These are phyloP conservation scores for Solanum pinnatisectum DNA, from an alignment of 257 asterid genomes.

Conservation along the genomic window DNA sequence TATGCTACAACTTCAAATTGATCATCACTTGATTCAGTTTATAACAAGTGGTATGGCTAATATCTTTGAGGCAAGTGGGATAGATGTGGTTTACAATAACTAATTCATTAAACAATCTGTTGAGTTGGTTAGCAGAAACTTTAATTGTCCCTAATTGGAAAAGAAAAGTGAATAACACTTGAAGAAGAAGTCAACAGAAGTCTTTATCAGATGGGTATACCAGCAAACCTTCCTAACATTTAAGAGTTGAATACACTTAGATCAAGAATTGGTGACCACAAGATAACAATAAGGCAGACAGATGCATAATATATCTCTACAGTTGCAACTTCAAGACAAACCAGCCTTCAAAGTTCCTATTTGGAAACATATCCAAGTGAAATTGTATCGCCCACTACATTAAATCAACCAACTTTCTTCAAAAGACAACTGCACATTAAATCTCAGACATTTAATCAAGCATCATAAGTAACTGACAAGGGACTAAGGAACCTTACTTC, in stretches of 20 bases:
- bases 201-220: background rate
- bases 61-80: background rate
- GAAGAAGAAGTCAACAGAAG: background rate
- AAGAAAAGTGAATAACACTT: background rate
- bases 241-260: background rate
- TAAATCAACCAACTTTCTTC: background rate
- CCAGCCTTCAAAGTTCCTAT: background rate
- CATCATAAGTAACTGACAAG: background rate
- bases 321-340: background rate
- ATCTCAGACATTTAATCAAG: background rate
- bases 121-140: background rate
- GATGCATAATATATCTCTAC: background rate
- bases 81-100: background rate
- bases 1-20: background rate
- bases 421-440: background rate
- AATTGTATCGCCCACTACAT: background rate
- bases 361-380: background rate
- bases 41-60: background rate
- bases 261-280: background rate
- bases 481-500: conserved; percentile 42
- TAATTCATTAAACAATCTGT: background rate
- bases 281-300: background rate
- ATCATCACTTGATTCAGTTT: background rate
- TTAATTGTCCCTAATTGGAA: background rate
- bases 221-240: background rate